These are phyloP conservation scores for Pelagomonas calceolata DNA, from an alignment of 108 stramenopile genomes.

Conservation along the genomic window DNA sequence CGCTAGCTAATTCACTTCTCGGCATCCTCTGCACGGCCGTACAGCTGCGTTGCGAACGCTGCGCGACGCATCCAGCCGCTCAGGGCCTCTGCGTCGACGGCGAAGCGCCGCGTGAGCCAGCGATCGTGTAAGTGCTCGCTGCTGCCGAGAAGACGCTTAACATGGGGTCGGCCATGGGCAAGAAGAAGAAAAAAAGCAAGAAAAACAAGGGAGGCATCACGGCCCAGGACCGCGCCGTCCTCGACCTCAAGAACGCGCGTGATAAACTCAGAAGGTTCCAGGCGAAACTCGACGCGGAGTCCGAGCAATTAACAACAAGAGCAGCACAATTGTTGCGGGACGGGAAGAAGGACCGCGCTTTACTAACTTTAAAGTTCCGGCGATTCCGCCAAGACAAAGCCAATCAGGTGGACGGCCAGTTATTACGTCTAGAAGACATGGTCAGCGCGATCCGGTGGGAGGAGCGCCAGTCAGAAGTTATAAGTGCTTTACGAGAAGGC, in stretches of 20 bases:
- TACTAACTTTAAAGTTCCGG: constrained; percentile 31
- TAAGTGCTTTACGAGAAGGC: constrained; percentile 27
- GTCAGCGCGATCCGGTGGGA: constrained; percentile 36
- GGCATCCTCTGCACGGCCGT: too few relatives aligned
- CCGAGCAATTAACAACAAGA: constrained; percentile 11
- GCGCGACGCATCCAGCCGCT: too few relatives aligned
- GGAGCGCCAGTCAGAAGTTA: constrained; percentile 27
- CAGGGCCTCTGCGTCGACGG: too few relatives aligned
- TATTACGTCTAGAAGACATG: constrained; percentile 29
- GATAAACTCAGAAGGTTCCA: constrained; percentile 35
- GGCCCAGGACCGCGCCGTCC: constrained; percentile 29
- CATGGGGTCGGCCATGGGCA: too few relatives aligned
- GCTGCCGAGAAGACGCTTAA: too few relatives aligned
- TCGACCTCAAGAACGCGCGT: constrained; percentile 37
- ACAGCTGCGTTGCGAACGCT: too few relatives aligned
- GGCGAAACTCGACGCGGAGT: constrained; percentile 28
- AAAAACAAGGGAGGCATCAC: neutral
- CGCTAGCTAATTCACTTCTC: too few relatives aligned
- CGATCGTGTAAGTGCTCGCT: too few relatives aligned
- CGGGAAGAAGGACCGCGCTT: constrained; percentile 28
- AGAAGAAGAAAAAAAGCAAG: neutral
- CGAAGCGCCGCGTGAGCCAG: too few relatives aligned
- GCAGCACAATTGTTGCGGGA: constrained; percentile 22
- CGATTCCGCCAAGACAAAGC: neutral
- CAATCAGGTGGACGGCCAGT: constrained; percentile 10